Conservation (phyloP, 305 asterid species). For the Solanum hybrid region DNA sequence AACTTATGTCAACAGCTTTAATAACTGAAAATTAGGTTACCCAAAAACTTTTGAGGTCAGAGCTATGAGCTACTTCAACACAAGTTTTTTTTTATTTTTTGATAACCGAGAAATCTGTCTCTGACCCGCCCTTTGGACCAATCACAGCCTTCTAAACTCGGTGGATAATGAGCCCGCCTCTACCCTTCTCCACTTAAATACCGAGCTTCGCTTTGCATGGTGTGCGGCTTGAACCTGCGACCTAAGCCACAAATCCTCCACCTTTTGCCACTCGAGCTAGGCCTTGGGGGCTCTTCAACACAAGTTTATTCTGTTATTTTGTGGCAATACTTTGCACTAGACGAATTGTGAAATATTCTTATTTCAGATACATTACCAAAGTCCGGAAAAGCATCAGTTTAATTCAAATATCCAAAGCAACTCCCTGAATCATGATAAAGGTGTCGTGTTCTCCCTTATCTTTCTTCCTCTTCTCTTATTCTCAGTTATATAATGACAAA, state of each 20-base stretch:
- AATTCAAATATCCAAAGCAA: not conserved
- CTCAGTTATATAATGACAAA: not conserved
- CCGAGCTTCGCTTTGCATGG: too few relatives aligned
- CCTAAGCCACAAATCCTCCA: too few relatives aligned
- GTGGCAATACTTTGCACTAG: not conserved
- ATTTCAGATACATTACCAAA: not conserved
- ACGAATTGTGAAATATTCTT: not conserved
- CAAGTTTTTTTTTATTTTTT: not conserved
- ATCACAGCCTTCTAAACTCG: too few relatives aligned
- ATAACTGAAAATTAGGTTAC: not conserved
- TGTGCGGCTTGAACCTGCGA: too few relatives aligned
- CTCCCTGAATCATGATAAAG: not conserved
- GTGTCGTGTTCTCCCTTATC: too few relatives aligned
- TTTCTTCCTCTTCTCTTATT: not conserved
- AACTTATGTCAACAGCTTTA: not conserved
- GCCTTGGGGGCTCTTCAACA: not conserved
- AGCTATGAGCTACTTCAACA: not conserved
- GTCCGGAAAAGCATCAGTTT: not conserved
- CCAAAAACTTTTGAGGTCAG: not conserved
- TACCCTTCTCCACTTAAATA: too few relatives aligned
- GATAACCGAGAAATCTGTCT: too few relatives aligned
- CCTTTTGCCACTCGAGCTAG: too few relatives aligned
- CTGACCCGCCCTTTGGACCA: too few relatives aligned
- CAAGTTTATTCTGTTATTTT: not conserved
- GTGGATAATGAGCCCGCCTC: too few relatives aligned